Evolutionary conservation across 2,329 filamentous ascomycete species (phyloP).

Genomic region (Trichoderma harzianum): DNA sequence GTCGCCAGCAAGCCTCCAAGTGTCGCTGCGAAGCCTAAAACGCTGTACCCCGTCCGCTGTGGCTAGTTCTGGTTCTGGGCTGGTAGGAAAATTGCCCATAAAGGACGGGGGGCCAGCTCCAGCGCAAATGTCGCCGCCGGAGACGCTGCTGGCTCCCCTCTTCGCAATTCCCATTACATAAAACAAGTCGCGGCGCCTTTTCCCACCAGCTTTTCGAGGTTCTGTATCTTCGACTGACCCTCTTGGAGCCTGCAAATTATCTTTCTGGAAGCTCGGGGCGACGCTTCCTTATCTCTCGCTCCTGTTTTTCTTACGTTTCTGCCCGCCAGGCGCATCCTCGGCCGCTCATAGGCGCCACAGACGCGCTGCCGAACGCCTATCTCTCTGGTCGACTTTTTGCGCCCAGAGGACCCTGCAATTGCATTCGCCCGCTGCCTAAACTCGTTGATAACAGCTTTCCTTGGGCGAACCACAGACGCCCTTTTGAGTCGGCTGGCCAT

Average conservation of each 20-base stretch:
- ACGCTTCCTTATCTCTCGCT: conserved; percentile 28
- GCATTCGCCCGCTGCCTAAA: conserved; percentile 14
- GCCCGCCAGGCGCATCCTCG: conserved; percentile 16
- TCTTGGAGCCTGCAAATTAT: conserved; percentile 17
- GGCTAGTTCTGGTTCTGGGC: neutral
- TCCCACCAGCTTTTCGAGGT: conserved; percentile 24
- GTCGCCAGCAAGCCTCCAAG: neutral
- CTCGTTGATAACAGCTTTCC: conserved; percentile 10
- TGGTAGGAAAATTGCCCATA: conserved; percentile 1
- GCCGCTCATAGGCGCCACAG: conserved; percentile 28
- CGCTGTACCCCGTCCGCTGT: conserved; percentile 8
- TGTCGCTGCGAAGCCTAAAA: conserved; percentile 4
- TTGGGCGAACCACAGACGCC: conserved; percentile 13
- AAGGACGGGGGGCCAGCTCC: conserved; percentile 16
- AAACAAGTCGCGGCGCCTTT: conserved; percentile 34
- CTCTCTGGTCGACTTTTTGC: conserved; percentile 28
- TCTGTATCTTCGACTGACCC: conserved; percentile 27
- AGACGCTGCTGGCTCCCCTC: conserved; percentile 22
- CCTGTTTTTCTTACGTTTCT: conserved; percentile 20
- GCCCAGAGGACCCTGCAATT: conserved; percentile 19
- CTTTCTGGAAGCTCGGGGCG: conserved; percentile 18
- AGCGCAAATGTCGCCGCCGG: conserved; percentile 8
- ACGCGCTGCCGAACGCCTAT: conserved; percentile 25
- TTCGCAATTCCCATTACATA: conserved; percentile 40
- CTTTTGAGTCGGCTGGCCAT: neutral